Evolutionary conservation across 768 basidiomycete species (phyloP).

Genomic region (Phylloporus sp.): DNA sequence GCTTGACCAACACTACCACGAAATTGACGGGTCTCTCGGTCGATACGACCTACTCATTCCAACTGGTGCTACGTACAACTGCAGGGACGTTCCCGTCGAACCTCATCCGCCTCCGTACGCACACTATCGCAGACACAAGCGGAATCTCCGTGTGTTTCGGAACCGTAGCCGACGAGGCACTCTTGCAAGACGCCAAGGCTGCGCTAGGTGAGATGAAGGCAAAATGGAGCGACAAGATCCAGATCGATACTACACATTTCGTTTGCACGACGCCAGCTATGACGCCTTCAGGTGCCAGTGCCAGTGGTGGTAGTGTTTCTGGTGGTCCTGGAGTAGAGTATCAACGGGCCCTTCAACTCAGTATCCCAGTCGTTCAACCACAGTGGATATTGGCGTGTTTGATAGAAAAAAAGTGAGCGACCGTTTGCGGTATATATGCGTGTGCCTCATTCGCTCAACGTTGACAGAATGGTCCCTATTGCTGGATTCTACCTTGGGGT

Average conservation of each 20-base stretch:
- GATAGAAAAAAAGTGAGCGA: conserved; percentile 70
- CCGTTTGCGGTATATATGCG: background rate
- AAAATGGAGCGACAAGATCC: conserved; percentile 87
- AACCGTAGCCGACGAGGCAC: conserved; percentile 69
- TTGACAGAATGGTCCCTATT: conserved; percentile 81
- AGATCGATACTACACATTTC: conserved; percentile 98
- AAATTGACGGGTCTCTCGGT: conserved; percentile 81
- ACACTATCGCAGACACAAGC: conserved; percentile 92
- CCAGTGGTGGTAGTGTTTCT: conserved; percentile 46
- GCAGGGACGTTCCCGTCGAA: conserved; percentile 91
- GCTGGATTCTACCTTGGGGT: conserved; percentile 77
- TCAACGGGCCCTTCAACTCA: conserved; percentile 90
- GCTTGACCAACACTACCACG: conserved; percentile 79
- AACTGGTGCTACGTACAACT: conserved; percentile 87
- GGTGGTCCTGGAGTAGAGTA: conserved; percentile 82
- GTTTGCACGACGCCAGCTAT: conserved; percentile 89
- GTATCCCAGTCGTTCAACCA: conserved; percentile 92
- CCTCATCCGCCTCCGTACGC: conserved; percentile 77
- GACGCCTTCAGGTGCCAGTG: conserved; percentile 54
- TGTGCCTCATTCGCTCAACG: background rate
- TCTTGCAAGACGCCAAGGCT: conserved; percentile 78
- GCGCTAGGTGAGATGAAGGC: conserved; percentile 85
- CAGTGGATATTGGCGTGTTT: conserved; percentile 93
- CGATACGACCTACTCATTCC: conserved; percentile 88
- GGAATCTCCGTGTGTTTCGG: conserved; percentile 96